Percentiles rank a stretch among this genome's conserved stretches.
These are phyloP conservation scores for Artemisia tridentata DNA, from an alignment of 129 eudicot genomes.

Conservation along the genomic window DNA sequence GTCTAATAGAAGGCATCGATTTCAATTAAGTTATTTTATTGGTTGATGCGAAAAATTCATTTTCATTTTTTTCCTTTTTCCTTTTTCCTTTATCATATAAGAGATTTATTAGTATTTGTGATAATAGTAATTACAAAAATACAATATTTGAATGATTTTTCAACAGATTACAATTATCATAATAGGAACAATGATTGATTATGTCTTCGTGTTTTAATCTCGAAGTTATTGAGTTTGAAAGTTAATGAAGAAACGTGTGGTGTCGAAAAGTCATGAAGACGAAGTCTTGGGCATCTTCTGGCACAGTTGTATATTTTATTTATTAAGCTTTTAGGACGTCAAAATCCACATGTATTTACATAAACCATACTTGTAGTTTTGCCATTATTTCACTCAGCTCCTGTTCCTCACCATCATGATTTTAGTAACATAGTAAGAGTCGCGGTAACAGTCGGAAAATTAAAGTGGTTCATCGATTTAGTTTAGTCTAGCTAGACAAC, in stretches of 20 bases:
- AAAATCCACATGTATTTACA: neutral
- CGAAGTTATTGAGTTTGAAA: slow-evolving; percentile 10
- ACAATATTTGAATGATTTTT: too few relatives aligned
- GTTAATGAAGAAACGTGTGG: slow-evolving; percentile 19
- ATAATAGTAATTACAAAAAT: too few relatives aligned
- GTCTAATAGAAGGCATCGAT: too few relatives aligned
- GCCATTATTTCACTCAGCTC: neutral
- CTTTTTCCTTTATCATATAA: too few relatives aligned
- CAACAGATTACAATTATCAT: too few relatives aligned
- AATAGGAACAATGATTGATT: neutral
- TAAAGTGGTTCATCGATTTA: too few relatives aligned
- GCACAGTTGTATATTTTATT: slow-evolving; percentile 14
- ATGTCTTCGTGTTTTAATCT: neutral
- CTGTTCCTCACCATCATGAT: neutral
- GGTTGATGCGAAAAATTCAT: too few relatives aligned
- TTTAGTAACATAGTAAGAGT: neutral
- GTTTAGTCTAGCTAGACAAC: too few relatives aligned
- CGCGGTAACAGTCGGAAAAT: too few relatives aligned
- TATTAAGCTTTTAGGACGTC: neutral
- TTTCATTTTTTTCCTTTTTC: too few relatives aligned
- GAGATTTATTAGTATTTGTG: too few relatives aligned
- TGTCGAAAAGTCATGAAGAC: slow-evolving; percentile 13
- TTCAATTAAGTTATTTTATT: too few relatives aligned
- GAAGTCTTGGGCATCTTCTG: slow-evolving; percentile 20
- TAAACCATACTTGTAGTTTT: slow-evolving; percentile 8